Conservation (phyloP, 768 basidiomycete genomes). For the Pulveroboletus sp. region DNA sequence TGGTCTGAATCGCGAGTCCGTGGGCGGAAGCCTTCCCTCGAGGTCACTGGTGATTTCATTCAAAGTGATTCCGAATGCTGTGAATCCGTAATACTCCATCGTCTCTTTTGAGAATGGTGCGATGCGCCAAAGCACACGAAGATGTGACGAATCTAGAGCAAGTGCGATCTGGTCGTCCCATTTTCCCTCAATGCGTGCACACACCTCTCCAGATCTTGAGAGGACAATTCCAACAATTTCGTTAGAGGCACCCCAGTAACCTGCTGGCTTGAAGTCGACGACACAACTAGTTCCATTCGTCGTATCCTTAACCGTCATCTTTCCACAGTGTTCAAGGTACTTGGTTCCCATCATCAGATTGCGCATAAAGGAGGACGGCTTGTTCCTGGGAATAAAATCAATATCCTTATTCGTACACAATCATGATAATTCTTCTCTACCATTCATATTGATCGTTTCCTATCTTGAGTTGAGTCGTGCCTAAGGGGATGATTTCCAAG, state of each 20-base stretch:
- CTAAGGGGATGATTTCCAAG: conserved; percentile 81
- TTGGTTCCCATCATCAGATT: conserved; percentile 90
- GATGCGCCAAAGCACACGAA: conserved; percentile 77
- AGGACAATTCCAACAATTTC: conserved; percentile 62
- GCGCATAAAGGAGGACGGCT: conserved; percentile 85
- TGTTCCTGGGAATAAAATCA: conserved; percentile 53
- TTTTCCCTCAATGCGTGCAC: conserved; percentile 76
- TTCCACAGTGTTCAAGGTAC: conserved; percentile 83
- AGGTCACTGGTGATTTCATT: conserved; percentile 77
- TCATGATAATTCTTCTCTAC: conserved; percentile 36
- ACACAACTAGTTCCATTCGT: conserved; percentile 55
- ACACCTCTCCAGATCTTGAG: conserved; percentile 49
- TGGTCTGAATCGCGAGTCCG: conserved; percentile 79
- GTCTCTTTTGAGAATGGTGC: conserved; percentile 70
- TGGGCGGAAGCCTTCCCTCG: conserved; percentile 62
- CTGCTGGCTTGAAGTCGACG: conserved; percentile 83
- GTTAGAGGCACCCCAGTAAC: conserved; percentile 81
- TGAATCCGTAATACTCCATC: conserved; percentile 79
- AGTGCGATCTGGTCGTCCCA: conserved; percentile 86
- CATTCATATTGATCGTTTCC: conserved; percentile 70
- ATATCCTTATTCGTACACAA: neutral
- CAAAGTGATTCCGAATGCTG: conserved; percentile 71
- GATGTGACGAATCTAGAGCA: conserved; percentile 62
- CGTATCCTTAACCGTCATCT: conserved; percentile 71
- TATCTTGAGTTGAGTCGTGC: conserved; percentile 64